A percentile compares a stretch with the other conserved stretches of the same genome.
Conservation (phyloP, 345 rosid genomes). For the Sisymbrium altissimum region DNA sequence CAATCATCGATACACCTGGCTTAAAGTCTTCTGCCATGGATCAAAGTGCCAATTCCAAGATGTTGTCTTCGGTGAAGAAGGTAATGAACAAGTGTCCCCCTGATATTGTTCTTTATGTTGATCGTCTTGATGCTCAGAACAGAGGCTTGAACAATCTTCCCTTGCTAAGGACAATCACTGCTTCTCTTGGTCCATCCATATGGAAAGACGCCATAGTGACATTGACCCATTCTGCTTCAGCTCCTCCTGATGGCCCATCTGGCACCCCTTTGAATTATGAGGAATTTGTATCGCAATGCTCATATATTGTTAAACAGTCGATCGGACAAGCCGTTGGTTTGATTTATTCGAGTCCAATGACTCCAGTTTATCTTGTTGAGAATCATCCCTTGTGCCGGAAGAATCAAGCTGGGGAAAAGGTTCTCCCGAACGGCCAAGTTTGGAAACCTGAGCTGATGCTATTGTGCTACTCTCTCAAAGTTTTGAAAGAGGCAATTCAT, state of each 20-base stretch:
- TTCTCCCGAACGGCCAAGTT: conserved; percentile 82
- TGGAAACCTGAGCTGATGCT: conserved; percentile 81
- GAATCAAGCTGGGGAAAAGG: conserved; percentile 79
- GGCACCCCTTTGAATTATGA: conserved; percentile 30
- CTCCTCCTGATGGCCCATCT: conserved; percentile 94
- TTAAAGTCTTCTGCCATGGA: conserved; percentile 59
- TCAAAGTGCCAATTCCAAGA: conserved; percentile 50
- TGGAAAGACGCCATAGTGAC: conserved; percentile 74
- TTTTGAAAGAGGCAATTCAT: conserved; percentile 75
- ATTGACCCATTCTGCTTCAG: conserved; percentile 79
- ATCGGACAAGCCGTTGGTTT: conserved; percentile 86
- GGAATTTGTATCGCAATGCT: conserved; percentile 80
- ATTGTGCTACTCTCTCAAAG: conserved; percentile 75
- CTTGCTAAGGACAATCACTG: conserved; percentile 56
- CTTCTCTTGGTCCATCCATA: conserved; percentile 59
- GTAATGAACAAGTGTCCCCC: conserved; percentile 39
- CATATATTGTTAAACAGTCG: conserved; percentile 84
- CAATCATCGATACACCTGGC: conserved; percentile 61
- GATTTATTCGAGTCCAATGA: conserved; percentile 81
- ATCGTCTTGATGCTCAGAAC: conserved; percentile 65
- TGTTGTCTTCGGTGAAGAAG: conserved; percentile 52
- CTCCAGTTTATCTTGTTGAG: conserved; percentile 85
- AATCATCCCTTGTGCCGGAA: conserved; percentile 79
- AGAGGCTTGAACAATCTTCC: conserved; percentile 66
- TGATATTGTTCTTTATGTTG: conserved; percentile 61